These are phyloP conservation scores for Aspergillus fischeri DNA, from an alignment of 2,329 filamentous ascomycete genomes.

Conservation along the genomic window DNA sequence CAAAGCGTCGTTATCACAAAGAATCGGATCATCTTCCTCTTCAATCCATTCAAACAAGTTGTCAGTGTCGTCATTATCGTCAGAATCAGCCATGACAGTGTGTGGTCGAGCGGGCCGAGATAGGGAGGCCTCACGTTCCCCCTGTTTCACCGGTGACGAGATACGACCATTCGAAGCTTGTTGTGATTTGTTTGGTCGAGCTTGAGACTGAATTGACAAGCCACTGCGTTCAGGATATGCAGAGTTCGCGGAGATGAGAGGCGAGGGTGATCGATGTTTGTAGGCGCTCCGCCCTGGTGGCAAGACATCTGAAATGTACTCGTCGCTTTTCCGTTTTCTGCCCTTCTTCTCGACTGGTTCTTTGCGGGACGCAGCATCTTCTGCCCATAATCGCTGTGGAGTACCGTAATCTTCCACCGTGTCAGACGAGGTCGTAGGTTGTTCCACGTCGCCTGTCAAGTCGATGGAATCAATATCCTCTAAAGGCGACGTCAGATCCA, in stretches of 20 bases:
- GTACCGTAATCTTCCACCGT: constrained; percentile 40
- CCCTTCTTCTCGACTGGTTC: constrained; percentile 36
- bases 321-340: constrained; percentile 49
- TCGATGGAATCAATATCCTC: constrained; percentile 44
- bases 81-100: constrained; percentile 32
- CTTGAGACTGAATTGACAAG: background rate
- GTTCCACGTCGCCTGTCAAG: constrained; percentile 37
- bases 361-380: constrained; percentile 38
- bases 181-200: constrained; percentile 3
- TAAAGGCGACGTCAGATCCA: constrained; percentile 13
- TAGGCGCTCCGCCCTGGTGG: constrained; percentile 28
- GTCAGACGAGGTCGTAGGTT: constrained; percentile 34
- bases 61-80: constrained; percentile 27
- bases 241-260: background rate
- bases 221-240: background rate
- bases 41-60: constrained; percentile 21
- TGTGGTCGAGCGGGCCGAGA: constrained; percentile 8
- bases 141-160: constrained; percentile 9
- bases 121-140: constrained; percentile 1
- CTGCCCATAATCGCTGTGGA: constrained; percentile 40
- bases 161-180: constrained; percentile 4
- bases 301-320: constrained; percentile 38
- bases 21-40: constrained; percentile 17
- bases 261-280: constrained; percentile 20
- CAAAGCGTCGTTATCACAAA: constrained; percentile 22